Conservation (phyloP, 2,329 filamentous ascomycete species). For the Lachnellula arida region DNA sequence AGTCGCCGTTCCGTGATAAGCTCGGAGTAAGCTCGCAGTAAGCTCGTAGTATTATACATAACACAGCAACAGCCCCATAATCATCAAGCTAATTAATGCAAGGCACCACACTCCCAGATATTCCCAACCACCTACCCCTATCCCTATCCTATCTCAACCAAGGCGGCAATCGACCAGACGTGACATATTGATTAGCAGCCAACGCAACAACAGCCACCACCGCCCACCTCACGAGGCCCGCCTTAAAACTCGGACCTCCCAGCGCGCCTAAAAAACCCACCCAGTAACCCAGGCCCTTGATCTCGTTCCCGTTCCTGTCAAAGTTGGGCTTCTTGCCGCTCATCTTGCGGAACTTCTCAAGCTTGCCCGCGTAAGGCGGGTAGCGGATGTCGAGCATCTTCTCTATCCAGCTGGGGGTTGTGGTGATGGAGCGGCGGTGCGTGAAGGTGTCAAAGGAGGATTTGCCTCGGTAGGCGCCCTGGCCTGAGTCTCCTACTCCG, state of each 20-base stretch:
- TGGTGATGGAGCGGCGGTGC: slow-evolving; percentile 53
- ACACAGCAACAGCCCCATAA: background rate
- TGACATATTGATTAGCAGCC: slow-evolving; percentile 7
- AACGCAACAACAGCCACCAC: slow-evolving; percentile 36
- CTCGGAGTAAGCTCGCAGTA: too few species aligned
- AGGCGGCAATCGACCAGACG: slow-evolving; percentile 11
- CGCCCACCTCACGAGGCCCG: slow-evolving; percentile 50
- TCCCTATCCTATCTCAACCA: too few species aligned
- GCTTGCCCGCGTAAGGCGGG: slow-evolving; percentile 50
- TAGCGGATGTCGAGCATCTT: slow-evolving; percentile 62
- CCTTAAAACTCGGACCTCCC: slow-evolving; percentile 45
- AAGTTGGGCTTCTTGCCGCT: slow-evolving; percentile 51
- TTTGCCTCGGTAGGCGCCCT: slow-evolving; percentile 72
- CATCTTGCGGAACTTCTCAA: slow-evolving; percentile 42
- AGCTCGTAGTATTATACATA: background rate
- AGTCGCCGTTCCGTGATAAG: too few species aligned
- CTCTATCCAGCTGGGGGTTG: slow-evolving; percentile 64
- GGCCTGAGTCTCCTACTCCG: slow-evolving; percentile 74
- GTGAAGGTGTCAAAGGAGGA: slow-evolving; percentile 67
- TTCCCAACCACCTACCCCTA: slow-evolving; percentile 1
- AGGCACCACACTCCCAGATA: background rate
- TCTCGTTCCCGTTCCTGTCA: slow-evolving; percentile 52
- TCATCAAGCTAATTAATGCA: background rate
- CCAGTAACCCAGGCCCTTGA: slow-evolving; percentile 52
- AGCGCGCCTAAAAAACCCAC: slow-evolving; percentile 45